Evolutionary conservation across 192 early-diverging fungal genomes (phyloP).

Genomic region (Podila epigama): DNA sequence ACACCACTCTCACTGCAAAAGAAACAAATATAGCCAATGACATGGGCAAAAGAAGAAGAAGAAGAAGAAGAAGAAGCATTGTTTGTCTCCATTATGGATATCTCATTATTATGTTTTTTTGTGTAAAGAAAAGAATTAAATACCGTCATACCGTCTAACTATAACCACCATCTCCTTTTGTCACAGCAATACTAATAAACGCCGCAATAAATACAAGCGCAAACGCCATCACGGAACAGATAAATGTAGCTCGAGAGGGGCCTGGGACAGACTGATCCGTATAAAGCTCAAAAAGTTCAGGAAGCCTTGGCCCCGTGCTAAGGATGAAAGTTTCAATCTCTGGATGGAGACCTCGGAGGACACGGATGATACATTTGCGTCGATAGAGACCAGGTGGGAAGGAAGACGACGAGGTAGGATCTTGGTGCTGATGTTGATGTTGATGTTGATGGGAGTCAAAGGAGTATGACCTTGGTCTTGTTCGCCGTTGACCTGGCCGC

Average conservation of each 20-base stretch:
- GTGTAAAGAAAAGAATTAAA: too few species aligned
- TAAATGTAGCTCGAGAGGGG: conserved; percentile 11
- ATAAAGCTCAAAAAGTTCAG: conserved; percentile 29
- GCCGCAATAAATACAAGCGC: background rate
- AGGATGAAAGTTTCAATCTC: conserved; percentile 31
- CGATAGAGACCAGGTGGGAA: conserved; percentile 15
- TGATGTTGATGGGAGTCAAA: background rate
- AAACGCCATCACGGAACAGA: conserved; percentile 4
- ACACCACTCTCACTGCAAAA: too few species aligned
- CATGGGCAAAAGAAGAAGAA: too few species aligned
- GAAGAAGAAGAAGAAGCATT: too few species aligned
- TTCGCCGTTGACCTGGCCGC: too few species aligned
- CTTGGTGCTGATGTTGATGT: background rate
- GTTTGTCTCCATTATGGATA: too few species aligned
- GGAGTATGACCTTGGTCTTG: background rate
- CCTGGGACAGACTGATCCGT: conserved; percentile 31
- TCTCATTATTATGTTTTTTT: background rate
- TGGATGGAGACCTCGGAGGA: conserved; percentile 4
- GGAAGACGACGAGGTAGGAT: conserved; percentile 5
- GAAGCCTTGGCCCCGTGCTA: conserved; percentile 29
- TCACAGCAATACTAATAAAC: conserved; percentile 4
- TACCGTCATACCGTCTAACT: background rate
- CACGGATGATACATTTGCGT: conserved; percentile 15
- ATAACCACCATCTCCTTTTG: too few species aligned
- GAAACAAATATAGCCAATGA: too few species aligned